A percentile compares a stretch with the other conserved stretches of the same genome.
Evolutionary conservation across 1,284 basidiomycete species (phyloP).

Genomic region (Stygiomarasmius scandens): DNA sequence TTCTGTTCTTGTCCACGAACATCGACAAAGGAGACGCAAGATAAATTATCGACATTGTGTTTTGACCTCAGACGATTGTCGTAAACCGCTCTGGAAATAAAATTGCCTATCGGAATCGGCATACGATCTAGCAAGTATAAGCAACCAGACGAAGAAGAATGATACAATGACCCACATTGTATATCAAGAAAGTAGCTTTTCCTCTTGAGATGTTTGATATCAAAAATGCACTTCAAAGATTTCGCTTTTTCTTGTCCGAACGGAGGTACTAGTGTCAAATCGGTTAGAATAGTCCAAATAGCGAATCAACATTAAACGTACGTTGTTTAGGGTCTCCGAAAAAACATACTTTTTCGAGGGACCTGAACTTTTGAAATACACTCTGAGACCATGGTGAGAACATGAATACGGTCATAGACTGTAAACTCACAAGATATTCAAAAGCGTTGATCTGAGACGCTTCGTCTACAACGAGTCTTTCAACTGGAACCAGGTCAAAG

Average conservation of each 20-base stretch:
- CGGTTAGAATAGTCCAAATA: neutral
- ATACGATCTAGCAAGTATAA: slow-evolving; percentile 43
- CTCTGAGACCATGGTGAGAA: neutral
- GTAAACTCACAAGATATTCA: slow-evolving; percentile 42
- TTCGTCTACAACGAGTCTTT: slow-evolving; percentile 48
- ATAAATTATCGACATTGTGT: slow-evolving; percentile 31
- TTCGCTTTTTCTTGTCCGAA: slow-evolving; percentile 44
- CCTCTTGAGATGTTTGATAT: slow-evolving; percentile 41
- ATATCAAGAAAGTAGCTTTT: slow-evolving; percentile 43
- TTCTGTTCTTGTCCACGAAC: slow-evolving; percentile 43
- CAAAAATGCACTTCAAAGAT: slow-evolving; percentile 48
- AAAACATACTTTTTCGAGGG: slow-evolving; percentile 41
- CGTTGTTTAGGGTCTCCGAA: slow-evolving; percentile 53
- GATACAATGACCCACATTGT: slow-evolving; percentile 36
- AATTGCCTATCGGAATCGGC: slow-evolving; percentile 46
- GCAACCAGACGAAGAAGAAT: neutral
- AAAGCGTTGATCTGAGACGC: slow-evolving; percentile 50
- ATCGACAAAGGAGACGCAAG: slow-evolving; percentile 48
- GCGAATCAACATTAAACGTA: slow-evolving; percentile 22
- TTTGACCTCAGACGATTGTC: slow-evolving; percentile 37
- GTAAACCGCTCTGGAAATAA: slow-evolving; percentile 51
- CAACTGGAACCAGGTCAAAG: slow-evolving; percentile 38
- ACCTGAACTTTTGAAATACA: slow-evolving; percentile 36
- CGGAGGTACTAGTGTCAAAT: slow-evolving; percentile 44
- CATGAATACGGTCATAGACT: too few relatives aligned